Evolutionary conservation across 257 asterid species (phyloP).

Genomic region (Eustoma russellianum): DNA sequence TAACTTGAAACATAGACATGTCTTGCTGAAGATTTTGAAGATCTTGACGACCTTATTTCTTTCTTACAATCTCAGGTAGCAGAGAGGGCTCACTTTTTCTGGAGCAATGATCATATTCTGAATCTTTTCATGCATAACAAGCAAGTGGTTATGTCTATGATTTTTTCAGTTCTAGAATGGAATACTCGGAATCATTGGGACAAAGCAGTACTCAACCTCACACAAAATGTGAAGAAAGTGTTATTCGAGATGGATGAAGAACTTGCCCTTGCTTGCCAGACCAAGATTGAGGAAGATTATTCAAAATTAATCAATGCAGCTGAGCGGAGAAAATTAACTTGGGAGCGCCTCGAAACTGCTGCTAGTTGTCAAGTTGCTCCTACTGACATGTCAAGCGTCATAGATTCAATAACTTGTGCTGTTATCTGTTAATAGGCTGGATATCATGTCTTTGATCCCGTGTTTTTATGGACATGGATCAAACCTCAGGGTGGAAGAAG

Average conservation of each 20-base stretch:
- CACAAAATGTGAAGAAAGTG: conserved; percentile 33
- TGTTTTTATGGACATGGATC: no score
- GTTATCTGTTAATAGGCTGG: conserved; percentile 18
- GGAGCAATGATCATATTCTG: conserved; percentile 34
- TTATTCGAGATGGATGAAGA: conserved; percentile 39
- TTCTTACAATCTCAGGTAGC: conserved; percentile 27
- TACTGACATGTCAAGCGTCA: conserved; percentile 18
- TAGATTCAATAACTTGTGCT: conserved; percentile 21
- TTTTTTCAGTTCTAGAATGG: conserved; percentile 31
- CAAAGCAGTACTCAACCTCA: conserved; percentile 31
- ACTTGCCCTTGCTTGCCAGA: conserved; percentile 31
- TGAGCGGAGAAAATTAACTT: conserved; percentile 29
- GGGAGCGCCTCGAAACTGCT: conserved; percentile 34
- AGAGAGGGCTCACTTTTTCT: conserved; percentile 36
- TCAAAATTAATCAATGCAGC: conserved; percentile 21
- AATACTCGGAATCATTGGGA: conserved; percentile 37
- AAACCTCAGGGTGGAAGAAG: no score
- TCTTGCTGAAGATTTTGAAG: not conserved
- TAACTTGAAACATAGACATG: no score
- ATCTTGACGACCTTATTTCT: no score
- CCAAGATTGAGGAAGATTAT: conserved; percentile 32
- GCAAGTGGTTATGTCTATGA: conserved; percentile 33
- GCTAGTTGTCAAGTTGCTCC: conserved; percentile 22
- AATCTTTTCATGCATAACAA: conserved; percentile 28
- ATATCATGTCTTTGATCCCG: conserved; percentile 5